Base-by-base conservation (phyloP, 768 basidiomycete genomes). In the Hericium erinaceus region DNA sequence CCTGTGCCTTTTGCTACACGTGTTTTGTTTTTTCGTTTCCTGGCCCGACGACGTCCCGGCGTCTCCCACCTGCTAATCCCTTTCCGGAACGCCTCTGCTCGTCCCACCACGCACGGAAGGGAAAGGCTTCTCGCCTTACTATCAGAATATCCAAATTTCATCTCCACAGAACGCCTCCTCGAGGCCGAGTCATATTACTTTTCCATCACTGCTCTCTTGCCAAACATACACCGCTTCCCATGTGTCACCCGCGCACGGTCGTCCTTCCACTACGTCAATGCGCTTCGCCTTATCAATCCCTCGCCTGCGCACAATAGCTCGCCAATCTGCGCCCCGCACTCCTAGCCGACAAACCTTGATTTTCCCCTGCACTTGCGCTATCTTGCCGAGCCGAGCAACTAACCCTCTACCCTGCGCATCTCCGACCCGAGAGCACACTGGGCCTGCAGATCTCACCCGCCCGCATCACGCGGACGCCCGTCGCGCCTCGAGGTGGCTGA, bases 151-250 rank as follows among this genome's bases (percentile, higher is more conserved):
- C 28, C 33, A 41, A 5, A n/a, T 22, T 49, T 24, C 48, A 24
- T 26, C 16, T 38, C 39, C 22, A 53, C 52, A 26, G 20, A 26
- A 26, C 49, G 10, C 22, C 52, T 59, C 60, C 58, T 61, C 60
- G 60, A 60, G 60, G 60, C 33, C 58, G 39, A 37, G 57, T 60
- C 59, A 60, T 55, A 39, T 50, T 46, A 46, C 44, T 46, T 16
- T n/a, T n/a, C 44, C 44, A 20, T 16, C 44, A 20, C 44, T 33
- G 33, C 33, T 33, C 33, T 33, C 33, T 16, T 16, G 10, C 44
- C 44, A 16, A 46, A 20, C 44, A 46, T 46, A 46, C 44, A 16
- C 44, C 16, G 7, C 44, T 16, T 20, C 16, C 16, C 44, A n/a
- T 46, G 44, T 38, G 41, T 44, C 41, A 15, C 41, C 41, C 16